These are phyloP conservation scores for Sclerospora graminicola DNA, from an alignment of 352 stramenopile species.

Conservation along the genomic window DNA sequence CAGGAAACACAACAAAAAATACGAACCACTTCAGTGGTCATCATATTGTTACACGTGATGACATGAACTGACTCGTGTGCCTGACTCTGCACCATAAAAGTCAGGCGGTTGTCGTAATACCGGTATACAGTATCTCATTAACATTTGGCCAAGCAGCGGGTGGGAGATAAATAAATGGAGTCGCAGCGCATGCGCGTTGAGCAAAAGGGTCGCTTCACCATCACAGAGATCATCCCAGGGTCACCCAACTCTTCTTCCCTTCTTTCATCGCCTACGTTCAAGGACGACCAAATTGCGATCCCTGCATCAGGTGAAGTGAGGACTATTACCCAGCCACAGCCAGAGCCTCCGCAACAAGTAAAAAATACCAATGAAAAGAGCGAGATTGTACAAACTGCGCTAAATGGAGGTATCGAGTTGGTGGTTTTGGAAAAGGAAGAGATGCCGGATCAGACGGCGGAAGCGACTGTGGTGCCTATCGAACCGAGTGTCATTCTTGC, in stretches of 20 bases:
- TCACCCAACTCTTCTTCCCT: constrained; percentile 36
- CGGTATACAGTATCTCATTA: too few relatives aligned
- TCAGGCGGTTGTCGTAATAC: too few relatives aligned
- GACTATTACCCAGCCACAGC: constrained; percentile 8
- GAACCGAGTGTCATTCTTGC: constrained; percentile 1
- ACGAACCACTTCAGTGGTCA: too few relatives aligned
- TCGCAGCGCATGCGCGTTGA: constrained; percentile 43
- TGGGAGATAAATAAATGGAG: too few relatives aligned
- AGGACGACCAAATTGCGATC: constrained; percentile 12
- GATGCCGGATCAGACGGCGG: constrained; percentile 10
- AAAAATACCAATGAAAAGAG: neutral
- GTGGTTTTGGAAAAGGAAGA: constrained; percentile 10
- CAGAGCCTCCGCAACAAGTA: constrained; percentile 1
- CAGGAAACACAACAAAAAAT: too few relatives aligned
- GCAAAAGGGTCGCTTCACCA: constrained; percentile 72
- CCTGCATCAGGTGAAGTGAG: constrained; percentile 6
- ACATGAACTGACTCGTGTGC: neutral
- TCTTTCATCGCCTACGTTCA: constrained; percentile 11
- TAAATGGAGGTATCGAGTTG: neutral
- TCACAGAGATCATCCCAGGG: constrained; percentile 61
- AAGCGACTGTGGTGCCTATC: constrained; percentile 7
- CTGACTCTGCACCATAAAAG: constrained; percentile 1
- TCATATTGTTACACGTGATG: too few relatives aligned
- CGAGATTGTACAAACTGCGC: neutral
- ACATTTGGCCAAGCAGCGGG: neutral